Evolutionary conservation across 2,329 filamentous ascomycete genomes (phyloP).

Genomic region (Aspergillus floridensis): DNA sequence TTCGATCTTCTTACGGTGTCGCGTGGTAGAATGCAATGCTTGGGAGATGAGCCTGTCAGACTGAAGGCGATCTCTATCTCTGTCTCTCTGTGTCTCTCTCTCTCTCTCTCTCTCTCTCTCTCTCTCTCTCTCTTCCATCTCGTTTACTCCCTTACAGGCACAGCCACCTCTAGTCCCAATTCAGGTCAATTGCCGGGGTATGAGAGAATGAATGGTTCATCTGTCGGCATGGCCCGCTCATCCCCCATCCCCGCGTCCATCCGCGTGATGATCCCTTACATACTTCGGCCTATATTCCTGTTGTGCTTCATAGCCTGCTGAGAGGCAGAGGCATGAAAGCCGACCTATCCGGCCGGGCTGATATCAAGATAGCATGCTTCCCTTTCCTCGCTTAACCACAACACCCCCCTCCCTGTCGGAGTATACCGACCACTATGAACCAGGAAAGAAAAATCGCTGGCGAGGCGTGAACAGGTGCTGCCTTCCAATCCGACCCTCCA

Average conservation of each 20-base stretch:
- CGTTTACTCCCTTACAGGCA: slow-evolving; percentile 13
- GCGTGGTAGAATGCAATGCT: background rate
- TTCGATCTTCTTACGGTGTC: background rate
- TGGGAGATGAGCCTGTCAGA: background rate
- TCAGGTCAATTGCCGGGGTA: background rate
- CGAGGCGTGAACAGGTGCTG: background rate
- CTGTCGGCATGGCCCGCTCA: background rate
- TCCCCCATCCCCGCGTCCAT: background rate
- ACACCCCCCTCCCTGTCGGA: background rate
- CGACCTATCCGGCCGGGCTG: background rate
- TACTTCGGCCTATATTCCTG: background rate
- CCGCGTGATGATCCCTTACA: slow-evolving; percentile 8
- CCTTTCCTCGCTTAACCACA: background rate
- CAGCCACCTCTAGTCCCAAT: slow-evolving; percentile 7
- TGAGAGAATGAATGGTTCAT: slow-evolving; percentile 3
- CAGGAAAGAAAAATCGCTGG: background rate
- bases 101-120: too few species aligned
- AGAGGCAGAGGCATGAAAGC: background rate
- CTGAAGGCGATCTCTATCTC: background rate
- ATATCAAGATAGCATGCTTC: background rate
- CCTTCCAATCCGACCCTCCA: background rate
- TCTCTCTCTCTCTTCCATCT: too few species aligned
- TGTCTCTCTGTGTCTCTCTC: too few species aligned
- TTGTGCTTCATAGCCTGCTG: background rate
- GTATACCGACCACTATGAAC: background rate